Evolutionary conservation across 495 filamentous ascomycete species (phyloP), one percentile per base, ranked within the genome.

Genomic region (Filosporella fistucella): DNA sequence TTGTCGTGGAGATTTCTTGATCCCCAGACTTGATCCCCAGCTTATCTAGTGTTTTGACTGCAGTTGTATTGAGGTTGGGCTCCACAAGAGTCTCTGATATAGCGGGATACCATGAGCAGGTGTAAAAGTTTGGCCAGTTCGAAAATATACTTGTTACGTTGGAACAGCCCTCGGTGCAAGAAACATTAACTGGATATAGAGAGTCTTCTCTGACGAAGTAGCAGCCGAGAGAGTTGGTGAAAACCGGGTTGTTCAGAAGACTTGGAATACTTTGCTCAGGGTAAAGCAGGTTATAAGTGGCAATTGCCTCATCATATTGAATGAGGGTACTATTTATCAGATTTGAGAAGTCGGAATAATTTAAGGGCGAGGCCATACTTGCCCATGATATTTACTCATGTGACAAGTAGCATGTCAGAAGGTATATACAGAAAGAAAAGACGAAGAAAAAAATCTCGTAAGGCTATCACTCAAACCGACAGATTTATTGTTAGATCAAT

Each of bases 111-210:
- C 47, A 51, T 25, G 47, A 51, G 17, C 47, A 51, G 10, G 40
- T 20, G 21, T 51, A 51, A n/a, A 51, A 51, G 23, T 51, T 51
- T 4, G 39, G 39, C 47, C 47, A 51, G n/a, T 21, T 44, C 2
- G 30, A 12, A 16, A 51, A 51, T 17, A 38, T 28, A 23, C 21
- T 26, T 14, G 8, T 20, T 3, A 38, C 32, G 24, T 34, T 51
- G 23, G 39, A 39, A 44, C 39, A 51, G 2, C 9, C 21, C 9
- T 48, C 35, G 34, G 14, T 33, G 12, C 23, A 41, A 20, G 45
- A 30, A 13, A 20, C 16, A 29, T 38, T 20, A 2, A 3, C 7
- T 13, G n/a, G 13, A 23, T 22, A 16, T 21, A 17, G 21, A 18
- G 5, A 17, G 24, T 13, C 23, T 9, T 32, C 6, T 6, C 12